Evolutionary conservation across 768 basidiomycete genomes (phyloP).

Genomic region (Filobasidium floriforme): DNA sequence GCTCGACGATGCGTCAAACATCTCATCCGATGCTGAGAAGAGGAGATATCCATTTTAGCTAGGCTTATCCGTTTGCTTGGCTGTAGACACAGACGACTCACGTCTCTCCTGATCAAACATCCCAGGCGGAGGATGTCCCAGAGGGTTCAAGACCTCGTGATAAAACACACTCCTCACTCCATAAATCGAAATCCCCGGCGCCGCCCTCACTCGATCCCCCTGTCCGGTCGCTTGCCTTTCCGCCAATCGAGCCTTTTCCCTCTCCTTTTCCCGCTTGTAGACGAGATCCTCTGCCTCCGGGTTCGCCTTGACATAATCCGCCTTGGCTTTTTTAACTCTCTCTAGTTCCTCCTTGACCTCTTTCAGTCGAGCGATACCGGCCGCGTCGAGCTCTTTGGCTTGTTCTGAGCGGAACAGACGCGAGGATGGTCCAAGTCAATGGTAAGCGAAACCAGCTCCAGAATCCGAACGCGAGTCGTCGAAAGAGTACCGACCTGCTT

Average conservation of each 20-base stretch:
- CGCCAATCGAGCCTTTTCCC: conserved; percentile 48
- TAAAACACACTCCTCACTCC: conserved; percentile 91
- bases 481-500: conserved; percentile 28
- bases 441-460: conserved; percentile 47
- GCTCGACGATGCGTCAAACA: background rate
- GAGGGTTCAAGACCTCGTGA: conserved; percentile 87
- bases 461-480: conserved; percentile 40
- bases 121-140: conserved; percentile 85
- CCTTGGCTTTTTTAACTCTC: conserved; percentile 76
- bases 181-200: conserved; percentile 68
- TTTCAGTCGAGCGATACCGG: conserved; percentile 61
- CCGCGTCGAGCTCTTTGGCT: conserved; percentile 30
- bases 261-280: conserved; percentile 57
- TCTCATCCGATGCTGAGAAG: no score
- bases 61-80: background rate
- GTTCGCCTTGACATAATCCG: conserved; percentile 84
- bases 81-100: conserved; percentile 47
- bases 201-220: conserved; percentile 50
- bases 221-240: conserved; percentile 46
- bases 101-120: conserved; percentile 90
- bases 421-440: conserved; percentile 43
- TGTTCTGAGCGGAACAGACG: conserved; percentile 19
- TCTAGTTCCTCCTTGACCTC: conserved; percentile 70
- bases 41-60: background rate
- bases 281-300: conserved; percentile 84